Evolutionary conservation across 768 basidiomycete genomes (phyloP).

Genomic region (Phanerochaete sordida): DNA sequence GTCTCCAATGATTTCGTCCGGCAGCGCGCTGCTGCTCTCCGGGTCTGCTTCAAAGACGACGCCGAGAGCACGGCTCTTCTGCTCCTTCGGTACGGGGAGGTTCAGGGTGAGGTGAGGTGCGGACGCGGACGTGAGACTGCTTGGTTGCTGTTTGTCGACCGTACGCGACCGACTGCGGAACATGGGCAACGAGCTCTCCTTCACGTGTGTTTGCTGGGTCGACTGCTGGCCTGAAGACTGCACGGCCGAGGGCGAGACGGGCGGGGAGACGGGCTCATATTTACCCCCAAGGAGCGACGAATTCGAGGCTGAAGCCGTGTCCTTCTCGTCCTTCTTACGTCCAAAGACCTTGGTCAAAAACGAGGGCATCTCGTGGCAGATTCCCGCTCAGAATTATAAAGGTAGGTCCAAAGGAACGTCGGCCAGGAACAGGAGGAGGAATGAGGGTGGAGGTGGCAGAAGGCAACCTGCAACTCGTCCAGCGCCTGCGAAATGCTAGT

Average conservation of each 20-base stretch:
- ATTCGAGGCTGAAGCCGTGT: slow-evolving; percentile 30
- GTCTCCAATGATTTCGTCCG: slow-evolving; percentile 54
- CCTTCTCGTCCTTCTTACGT: slow-evolving; percentile 65
- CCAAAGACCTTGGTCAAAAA: slow-evolving; percentile 78
- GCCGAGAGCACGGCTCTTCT: slow-evolving; percentile 44
- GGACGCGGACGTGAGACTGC: slow-evolving; percentile 30
- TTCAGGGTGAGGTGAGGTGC: slow-evolving; percentile 61
- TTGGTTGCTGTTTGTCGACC: slow-evolving; percentile 12
- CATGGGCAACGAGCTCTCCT: slow-evolving; percentile 43
- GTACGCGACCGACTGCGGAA: slow-evolving; percentile 44
- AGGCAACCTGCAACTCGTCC: slow-evolving; percentile 9
- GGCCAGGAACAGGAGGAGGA: slow-evolving; percentile 6
- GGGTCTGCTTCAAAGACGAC: slow-evolving; percentile 60
- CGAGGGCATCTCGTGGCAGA: slow-evolving; percentile 43
- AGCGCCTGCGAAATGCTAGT: slow-evolving; percentile 1
- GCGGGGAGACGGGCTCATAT: slow-evolving; percentile 65
- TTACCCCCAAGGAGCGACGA: slow-evolving; percentile 64
- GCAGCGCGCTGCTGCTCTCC: slow-evolving; percentile 41
- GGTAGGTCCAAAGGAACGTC: slow-evolving; percentile 8
- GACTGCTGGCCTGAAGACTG: slow-evolving; percentile 28
- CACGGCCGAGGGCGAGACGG: slow-evolving; percentile 32
- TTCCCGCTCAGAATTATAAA: slow-evolving; percentile 5
- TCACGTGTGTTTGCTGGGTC: slow-evolving; percentile 26
- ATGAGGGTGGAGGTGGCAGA: slow-evolving; percentile 8
- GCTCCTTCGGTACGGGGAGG: slow-evolving; percentile 51